phyloP scores from a whole-genome alignment of 306 rosid species.

The Comarum palustre region DNA sequence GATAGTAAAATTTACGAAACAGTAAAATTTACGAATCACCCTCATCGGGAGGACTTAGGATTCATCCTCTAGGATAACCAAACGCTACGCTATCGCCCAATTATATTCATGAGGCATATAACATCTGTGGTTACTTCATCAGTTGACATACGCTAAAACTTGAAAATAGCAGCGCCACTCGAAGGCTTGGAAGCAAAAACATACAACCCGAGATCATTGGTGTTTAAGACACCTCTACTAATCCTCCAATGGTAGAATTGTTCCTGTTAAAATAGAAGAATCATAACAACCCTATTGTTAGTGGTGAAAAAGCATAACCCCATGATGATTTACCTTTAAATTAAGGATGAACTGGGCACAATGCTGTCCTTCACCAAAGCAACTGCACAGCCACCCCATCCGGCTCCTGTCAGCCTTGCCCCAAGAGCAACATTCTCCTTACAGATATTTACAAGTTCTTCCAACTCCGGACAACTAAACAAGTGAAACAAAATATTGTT shows the following conservation, averaged over 20 bases:
- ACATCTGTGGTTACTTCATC: neutral
- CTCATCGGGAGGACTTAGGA: no score
- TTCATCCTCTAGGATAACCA: no score
- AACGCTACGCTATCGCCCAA: no score
- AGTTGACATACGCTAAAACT: slow-evolving; percentile 40
- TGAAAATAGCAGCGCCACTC: slow-evolving; percentile 91
- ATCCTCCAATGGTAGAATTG: slow-evolving; percentile 63
- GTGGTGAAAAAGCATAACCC: neutral
- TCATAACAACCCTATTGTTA: slow-evolving; percentile 5
- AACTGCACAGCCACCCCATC: slow-evolving; percentile 99
- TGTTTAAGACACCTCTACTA: slow-evolving; percentile 54
- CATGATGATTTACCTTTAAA: slow-evolving; percentile 59
- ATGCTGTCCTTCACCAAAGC: slow-evolving; percentile 84
- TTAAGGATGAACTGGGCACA: slow-evolving; percentile 85
- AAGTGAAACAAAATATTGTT: slow-evolving; percentile 6
- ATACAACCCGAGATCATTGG: slow-evolving; percentile 68
- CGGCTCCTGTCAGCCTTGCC: slow-evolving; percentile 97
- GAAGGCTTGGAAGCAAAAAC: slow-evolving; percentile 97
- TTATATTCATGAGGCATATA: no score
- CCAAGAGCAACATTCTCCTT: slow-evolving; percentile 76
- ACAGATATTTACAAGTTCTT: slow-evolving; percentile 72
- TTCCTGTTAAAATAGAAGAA: slow-evolving; percentile 50
- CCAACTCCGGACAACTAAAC: slow-evolving; percentile 89
- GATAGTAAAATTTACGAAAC: no score
- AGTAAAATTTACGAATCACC: no score